Percentiles rank a stretch among this genome's conserved stretches.
phyloP scores from a whole-genome alignment of 345 rosid genomes.

The Mangifera indica region DNA sequence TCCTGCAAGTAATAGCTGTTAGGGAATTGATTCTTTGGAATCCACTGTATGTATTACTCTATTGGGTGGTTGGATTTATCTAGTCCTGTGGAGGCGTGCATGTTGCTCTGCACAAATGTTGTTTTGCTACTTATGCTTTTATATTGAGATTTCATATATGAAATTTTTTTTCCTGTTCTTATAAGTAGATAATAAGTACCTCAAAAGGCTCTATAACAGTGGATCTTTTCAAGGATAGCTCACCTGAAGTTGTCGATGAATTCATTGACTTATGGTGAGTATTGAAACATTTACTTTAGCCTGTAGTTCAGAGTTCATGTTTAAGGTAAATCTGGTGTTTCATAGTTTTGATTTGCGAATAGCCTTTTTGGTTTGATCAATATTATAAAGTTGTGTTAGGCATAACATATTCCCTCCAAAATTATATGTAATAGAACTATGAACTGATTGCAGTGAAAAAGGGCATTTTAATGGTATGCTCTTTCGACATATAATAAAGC shows the following conservation, averaged over 20 bases:
- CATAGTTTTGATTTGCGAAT: background rate
- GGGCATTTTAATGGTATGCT: conserved; percentile 62
- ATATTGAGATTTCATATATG: background rate
- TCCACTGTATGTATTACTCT: background rate
- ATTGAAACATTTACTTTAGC: background rate
- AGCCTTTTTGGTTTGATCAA: background rate
- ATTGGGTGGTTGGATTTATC: background rate
- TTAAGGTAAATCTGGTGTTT: background rate
- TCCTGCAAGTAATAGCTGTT: background rate
- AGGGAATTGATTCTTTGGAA: background rate
- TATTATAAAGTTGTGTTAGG: background rate
- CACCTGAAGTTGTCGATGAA: conserved; percentile 64
- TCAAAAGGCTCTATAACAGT: conserved; percentile 63
- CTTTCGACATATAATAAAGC: conserved; percentile 58
- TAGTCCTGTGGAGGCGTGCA: background rate
- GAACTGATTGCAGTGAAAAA: conserved; percentile 47
- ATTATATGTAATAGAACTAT: conserved; percentile 8
- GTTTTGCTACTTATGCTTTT: background rate
- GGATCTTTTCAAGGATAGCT: conserved; percentile 61
- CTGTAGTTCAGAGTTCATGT: background rate
- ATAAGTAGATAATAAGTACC: conserved; percentile 54
- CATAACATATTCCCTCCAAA: conserved; percentile 1
- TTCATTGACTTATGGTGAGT: conserved; percentile 61
- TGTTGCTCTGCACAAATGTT: background rate
- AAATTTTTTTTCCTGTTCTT: conserved; percentile 4